Conservation (phyloP, 768 basidiomycete genomes). For the Xanthoconium purpureum region DNA sequence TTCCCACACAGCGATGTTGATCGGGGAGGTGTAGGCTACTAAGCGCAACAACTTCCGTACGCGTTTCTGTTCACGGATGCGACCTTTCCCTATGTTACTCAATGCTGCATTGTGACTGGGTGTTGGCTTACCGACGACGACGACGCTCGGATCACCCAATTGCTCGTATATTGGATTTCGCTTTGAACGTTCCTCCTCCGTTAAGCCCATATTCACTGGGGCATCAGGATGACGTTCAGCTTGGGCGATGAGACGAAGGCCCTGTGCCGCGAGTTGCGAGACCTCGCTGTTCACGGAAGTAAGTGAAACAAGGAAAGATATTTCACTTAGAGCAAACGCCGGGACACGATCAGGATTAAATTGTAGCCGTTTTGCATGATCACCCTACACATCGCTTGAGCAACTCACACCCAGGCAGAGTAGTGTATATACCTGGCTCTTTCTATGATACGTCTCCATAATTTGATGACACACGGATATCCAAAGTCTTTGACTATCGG, state of each 20-base stretch:
- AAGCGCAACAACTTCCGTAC: conserved; percentile 67
- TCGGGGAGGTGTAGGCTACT: conserved; percentile 58
- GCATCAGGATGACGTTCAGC: conserved; percentile 62
- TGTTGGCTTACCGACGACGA: conserved; percentile 59
- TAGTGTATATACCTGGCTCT: conserved; percentile 41
- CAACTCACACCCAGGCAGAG: not conserved
- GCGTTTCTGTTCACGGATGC: conserved; percentile 77
- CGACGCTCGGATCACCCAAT: conserved; percentile 69
- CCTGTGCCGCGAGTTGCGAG: conserved; percentile 64
- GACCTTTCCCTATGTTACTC: conserved; percentile 44
- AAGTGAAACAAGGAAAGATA: conserved; percentile 67
- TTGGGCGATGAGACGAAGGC: conserved; percentile 64
- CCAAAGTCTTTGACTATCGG: conserved; percentile 67
- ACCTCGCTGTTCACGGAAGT: conserved; percentile 67
- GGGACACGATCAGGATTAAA: conserved; percentile 50
- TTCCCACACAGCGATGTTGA: conserved; percentile 79
- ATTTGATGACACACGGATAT: conserved; percentile 59
- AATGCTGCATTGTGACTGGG: not conserved
- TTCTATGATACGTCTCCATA: conserved; percentile 52
- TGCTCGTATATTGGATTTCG: conserved; percentile 75
- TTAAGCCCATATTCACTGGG: conserved; percentile 47
- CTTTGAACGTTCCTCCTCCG: conserved; percentile 62
- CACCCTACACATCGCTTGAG: conserved; percentile 31
- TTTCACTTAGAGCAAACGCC: conserved; percentile 66
- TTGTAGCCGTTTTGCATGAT: conserved; percentile 50